These are phyloP conservation scores for Globisporangium recalcitrans DNA, from an alignment of 352 stramenopile species.

Conservation along the genomic window DNA sequence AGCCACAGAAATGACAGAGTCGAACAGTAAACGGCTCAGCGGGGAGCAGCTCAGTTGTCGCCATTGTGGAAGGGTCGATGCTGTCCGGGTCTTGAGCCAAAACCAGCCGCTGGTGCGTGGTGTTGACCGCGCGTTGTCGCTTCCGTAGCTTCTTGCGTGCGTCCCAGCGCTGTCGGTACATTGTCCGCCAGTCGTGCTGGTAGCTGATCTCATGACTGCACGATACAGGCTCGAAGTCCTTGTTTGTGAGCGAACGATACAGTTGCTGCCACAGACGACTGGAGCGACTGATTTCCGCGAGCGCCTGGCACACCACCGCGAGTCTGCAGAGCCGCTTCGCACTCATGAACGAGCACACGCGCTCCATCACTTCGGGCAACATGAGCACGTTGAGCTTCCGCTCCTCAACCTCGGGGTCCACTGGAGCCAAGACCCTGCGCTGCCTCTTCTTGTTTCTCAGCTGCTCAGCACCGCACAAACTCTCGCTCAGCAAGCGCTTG, in stretches of 20 bases:
- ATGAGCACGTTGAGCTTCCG: conserved; percentile 46
- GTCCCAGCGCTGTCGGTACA: conserved; percentile 16
- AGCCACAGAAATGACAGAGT: conserved; percentile 36
- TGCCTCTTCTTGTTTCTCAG: conserved; percentile 19
- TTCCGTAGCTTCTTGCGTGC: conserved; percentile 4
- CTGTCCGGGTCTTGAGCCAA: conserved; percentile 2
- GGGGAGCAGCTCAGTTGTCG: background rate
- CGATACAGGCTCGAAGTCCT: conserved; percentile 12
- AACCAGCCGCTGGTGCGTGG: background rate
- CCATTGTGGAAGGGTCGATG: background rate
- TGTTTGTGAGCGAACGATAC: conserved; percentile 22
- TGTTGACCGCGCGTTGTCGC: conserved; percentile 4
- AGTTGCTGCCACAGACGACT: conserved; percentile 37
- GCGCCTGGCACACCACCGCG: conserved; percentile 41
- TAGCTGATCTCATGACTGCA: conserved; percentile 30
- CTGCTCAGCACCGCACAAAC: background rate
- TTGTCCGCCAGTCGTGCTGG: conserved; percentile 21
- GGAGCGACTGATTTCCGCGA: conserved; percentile 32
- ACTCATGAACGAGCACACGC: conserved; percentile 64
- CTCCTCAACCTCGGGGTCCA: conserved; percentile 32
- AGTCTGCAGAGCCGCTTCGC: conserved; percentile 63
- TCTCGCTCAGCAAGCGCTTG: background rate
- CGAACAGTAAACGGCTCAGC: conserved; percentile 19
- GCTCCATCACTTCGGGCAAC: conserved; percentile 61
- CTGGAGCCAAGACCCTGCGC: background rate